Evolutionary conservation across 2,329 filamentous ascomycete species (phyloP).

Genomic region (Trichoderma cornu-damae): DNA sequence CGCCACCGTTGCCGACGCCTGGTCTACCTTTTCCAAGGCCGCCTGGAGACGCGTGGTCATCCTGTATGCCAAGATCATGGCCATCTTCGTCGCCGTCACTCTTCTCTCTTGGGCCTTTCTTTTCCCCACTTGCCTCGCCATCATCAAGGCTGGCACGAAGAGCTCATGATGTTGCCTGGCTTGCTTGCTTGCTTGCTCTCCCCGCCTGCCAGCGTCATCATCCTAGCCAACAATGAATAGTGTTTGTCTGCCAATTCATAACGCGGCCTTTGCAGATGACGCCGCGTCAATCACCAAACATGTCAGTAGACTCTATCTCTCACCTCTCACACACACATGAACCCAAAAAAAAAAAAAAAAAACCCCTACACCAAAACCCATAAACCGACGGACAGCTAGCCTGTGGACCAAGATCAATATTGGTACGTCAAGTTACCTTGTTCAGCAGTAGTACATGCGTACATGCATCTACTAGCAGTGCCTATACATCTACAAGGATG

Average conservation of each 20-base stretch:
- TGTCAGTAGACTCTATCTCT: too few species aligned
- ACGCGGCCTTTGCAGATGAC: neutral
- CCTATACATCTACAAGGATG: too few species aligned
- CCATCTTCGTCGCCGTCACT: conserved; percentile 46
- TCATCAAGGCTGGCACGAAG: conserved; percentile 24
- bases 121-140: conserved; percentile 46
- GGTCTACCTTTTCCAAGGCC: conserved; percentile 68
- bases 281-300: neutral
- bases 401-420: too few species aligned
- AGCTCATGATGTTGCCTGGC: neutral
- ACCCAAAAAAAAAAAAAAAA: too few species aligned
- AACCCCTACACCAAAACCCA: too few species aligned
- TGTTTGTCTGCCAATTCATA: neutral
- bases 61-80: conserved; percentile 67
- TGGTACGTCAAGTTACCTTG: too few species aligned
- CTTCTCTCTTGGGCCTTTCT: conserved; percentile 45
- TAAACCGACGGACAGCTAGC: too few species aligned
- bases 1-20: conserved; percentile 68
- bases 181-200: neutral
- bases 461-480: too few species aligned
- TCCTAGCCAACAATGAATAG: neutral
- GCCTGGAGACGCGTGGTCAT: conserved; percentile 69
- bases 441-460: too few species aligned
- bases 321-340: too few species aligned
- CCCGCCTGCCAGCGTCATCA: neutral